Evolutionary conservation across 2,329 filamentous ascomycete species (phyloP).

Genomic region (Colletotrichum falcatum): DNA sequence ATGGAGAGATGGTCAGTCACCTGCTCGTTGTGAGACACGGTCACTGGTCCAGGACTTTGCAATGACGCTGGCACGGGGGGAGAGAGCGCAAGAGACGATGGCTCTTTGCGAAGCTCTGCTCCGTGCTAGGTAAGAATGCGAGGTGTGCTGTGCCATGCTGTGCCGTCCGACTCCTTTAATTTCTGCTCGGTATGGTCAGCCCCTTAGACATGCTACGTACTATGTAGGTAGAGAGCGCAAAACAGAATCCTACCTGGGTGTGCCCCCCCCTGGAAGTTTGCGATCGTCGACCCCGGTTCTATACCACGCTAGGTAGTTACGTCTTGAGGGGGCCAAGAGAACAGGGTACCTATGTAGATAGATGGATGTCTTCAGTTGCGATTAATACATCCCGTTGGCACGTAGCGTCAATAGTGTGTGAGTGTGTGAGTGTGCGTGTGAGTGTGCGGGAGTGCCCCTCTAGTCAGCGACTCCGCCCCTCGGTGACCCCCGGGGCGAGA

Average conservation of each 20-base stretch:
- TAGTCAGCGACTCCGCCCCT: not conserved
- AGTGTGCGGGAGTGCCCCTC: not conserved
- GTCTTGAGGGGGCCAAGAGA: not conserved
- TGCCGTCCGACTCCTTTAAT: conserved; percentile 8
- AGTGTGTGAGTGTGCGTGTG: too few species aligned
- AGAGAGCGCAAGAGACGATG: too few species aligned
- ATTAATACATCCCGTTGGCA: not conserved
- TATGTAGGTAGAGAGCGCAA: conserved; percentile 5
- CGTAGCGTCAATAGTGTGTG: not conserved
- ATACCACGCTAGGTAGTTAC: too few species aligned
- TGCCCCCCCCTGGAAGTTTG: not conserved
- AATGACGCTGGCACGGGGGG: conserved; percentile 27
- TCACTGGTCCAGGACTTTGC: conserved; percentile 13
- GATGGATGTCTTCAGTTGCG: not conserved
- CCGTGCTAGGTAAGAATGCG: too few species aligned
- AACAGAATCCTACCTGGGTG: not conserved
- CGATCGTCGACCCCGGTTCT: conserved; percentile 1
- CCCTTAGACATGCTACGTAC: not conserved
- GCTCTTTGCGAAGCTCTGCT: not conserved
- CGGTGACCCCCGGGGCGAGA: not conserved
- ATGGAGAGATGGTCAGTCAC: conserved; percentile 11
- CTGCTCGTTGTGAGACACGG: conserved; percentile 19
- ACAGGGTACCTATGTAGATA: too few species aligned
- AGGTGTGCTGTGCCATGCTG: not conserved
- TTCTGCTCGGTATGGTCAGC: not conserved